Evolutionary conservation across 129 eudicot genomes (phyloP).

Genomic region (Tagetes patula): DNA sequence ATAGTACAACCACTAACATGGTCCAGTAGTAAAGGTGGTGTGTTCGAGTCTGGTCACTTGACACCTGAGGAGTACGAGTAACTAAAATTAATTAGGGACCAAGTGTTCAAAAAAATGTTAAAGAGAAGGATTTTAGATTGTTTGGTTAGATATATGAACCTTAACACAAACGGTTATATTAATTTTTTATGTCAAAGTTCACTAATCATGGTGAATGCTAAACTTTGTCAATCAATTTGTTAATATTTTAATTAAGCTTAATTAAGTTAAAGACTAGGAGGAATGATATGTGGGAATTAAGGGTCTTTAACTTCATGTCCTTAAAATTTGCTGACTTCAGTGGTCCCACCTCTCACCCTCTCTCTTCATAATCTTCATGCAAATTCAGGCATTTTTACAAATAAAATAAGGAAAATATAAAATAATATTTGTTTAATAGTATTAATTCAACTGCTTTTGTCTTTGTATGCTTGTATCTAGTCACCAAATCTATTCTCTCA

Average conservation of each 20-base stretch:
- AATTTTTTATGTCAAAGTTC: no score
- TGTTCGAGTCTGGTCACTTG: no score
- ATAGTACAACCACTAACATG: no score
- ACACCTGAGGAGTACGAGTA: no score
- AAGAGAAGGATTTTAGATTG: no score
- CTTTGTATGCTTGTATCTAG: constrained; percentile 58
- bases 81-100: no score
- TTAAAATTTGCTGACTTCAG: constrained; percentile 33
- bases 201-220: no score
- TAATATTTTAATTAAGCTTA: not conserved
- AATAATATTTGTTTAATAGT: constrained; percentile 7
- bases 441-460: constrained; percentile 59
- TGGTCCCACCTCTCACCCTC: constrained; percentile 34
- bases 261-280: not conserved
- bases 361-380: constrained; percentile 24
- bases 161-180: no score
- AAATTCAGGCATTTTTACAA: not conserved
- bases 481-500: constrained; percentile 35
- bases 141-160: no score
- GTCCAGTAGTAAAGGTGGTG: no score
- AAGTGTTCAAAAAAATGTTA: no score
- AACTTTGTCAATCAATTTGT: not conserved
- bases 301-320: constrained; percentile 21
- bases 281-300: constrained; percentile 7
- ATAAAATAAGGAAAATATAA: not conserved